These are phyloP conservation scores for Mycena albidolilacea DNA, from an alignment of 768 basidiomycete genomes.

Conservation along the genomic window DNA sequence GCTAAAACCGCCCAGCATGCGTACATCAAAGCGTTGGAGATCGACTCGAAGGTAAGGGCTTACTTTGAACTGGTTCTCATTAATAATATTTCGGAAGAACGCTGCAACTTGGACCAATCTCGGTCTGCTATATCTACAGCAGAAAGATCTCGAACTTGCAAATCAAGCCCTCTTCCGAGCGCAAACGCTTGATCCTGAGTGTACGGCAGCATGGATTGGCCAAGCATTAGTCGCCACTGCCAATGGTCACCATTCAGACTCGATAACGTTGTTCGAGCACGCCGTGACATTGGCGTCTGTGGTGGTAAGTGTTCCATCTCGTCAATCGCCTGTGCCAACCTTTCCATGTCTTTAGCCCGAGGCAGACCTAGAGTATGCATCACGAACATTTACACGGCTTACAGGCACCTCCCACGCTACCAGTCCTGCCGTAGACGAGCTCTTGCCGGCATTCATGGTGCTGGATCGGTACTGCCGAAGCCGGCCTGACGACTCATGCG, in stretches of 20 bases:
- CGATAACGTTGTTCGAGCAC: conserved; percentile 80
- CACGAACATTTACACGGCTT: conserved; percentile 65
- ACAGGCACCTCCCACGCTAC: conserved; percentile 40
- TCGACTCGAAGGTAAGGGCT: conserved; percentile 79
- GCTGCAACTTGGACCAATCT: conserved; percentile 88
- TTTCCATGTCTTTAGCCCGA: conserved; percentile 67
- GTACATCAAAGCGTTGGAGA: conserved; percentile 89
- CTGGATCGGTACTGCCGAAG: conserved; percentile 82
- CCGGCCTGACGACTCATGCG: conserved; percentile 78
- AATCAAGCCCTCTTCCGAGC: conserved; percentile 89
- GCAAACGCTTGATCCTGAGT: conserved; percentile 94
- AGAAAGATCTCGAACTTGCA: conserved; percentile 86
- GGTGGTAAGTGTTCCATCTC: conserved; percentile 63
- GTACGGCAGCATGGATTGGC: conserved; percentile 90
- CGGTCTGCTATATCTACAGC: conserved; percentile 87
- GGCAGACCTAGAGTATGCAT: conserved; percentile 85
- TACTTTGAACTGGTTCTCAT: conserved; percentile 1
- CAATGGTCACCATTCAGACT: conserved; percentile 73
- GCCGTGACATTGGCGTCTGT: conserved; percentile 72
- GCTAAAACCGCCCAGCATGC: conserved; percentile 90
- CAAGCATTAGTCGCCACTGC: conserved; percentile 81
- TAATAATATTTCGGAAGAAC: conserved; percentile 60
- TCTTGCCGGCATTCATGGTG: conserved; percentile 87
- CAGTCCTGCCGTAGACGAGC: conserved; percentile 54
- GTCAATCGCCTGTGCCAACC: conserved; percentile 12